These are phyloP conservation scores for Linum usitatissimum DNA, from an alignment of 345 rosid species.

Conservation along the genomic window DNA sequence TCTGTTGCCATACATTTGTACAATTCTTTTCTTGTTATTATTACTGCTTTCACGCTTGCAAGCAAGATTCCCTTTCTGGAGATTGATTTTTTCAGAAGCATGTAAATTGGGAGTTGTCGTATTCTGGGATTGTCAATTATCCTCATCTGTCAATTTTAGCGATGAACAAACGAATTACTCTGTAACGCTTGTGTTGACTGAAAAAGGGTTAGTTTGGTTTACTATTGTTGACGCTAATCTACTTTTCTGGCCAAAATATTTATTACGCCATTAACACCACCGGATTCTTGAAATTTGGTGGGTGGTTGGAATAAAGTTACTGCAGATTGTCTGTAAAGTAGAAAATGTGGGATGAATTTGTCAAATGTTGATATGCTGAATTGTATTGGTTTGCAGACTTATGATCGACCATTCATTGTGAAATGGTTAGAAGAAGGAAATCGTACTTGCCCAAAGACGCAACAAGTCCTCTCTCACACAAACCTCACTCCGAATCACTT, in stretches of 20 bases:
- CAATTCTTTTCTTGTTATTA: background rate
- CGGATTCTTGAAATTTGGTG: constrained; percentile 9
- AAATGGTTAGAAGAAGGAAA: constrained; percentile 32
- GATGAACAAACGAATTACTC: background rate
- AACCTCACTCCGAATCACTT: constrained; percentile 34
- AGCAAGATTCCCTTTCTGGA: too few species aligned
- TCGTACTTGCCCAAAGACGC: constrained; percentile 40
- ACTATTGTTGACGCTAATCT: background rate
- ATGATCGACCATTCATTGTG: constrained; percentile 34
- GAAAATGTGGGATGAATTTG: constrained; percentile 1
- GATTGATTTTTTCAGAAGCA: background rate
- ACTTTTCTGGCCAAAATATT: constrained; percentile 1
- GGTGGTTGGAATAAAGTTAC: constrained; percentile 12
- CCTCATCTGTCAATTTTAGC: background rate
- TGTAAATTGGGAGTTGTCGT: background rate
- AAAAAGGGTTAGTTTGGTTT: background rate
- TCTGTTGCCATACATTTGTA: background rate
- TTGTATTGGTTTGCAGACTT: constrained; percentile 35
- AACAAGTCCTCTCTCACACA: constrained; percentile 31
- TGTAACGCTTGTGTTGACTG: background rate
- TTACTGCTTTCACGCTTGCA: background rate
- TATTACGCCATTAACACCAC: background rate
- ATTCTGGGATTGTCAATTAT: background rate
- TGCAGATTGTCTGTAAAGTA: constrained; percentile 7
- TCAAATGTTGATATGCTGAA: background rate